Base-by-base conservation (phyloP, 208 protist genomes). In the Trypanosoma melophagium region DNA sequence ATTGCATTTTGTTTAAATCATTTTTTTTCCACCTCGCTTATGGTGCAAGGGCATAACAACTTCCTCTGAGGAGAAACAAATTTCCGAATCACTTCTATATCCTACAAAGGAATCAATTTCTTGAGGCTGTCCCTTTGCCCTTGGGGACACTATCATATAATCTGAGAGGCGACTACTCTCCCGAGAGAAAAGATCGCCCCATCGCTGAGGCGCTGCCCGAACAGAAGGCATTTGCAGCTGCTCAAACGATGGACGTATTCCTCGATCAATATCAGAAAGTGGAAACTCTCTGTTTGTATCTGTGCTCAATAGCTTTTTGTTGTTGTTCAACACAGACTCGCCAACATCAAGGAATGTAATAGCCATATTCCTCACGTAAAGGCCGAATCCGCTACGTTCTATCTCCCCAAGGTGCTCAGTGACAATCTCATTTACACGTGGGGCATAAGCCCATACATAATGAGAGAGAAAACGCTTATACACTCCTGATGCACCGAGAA, bases 371-470 rank as follows among this genome's bases (percentile, higher is more conserved):
- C 69, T 74, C 17, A 73, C 53, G 63, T 88, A 88, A 52, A 79
- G 73, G 51, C 78, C 77, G 22, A 86, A 21, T 14, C 84, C 87
- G 31, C 59, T 83, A 54, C 79, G 76, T 1, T 72, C 61, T 21
- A 94, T 75, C 14, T 49, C 70, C 44, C 81, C 58, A 52, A 94
- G 71, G 57, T 94, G 78, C 45, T 77, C 75, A 38, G 80, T 28
- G 14, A 92, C 52, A 9, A 89, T 52, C 16, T 67, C 58, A 54
- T 94, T 73, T 19, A 94, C 65, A 7, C 70, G 40, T 21, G 86
- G 86, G 0, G 58, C 63, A 57, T 94, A 90, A n/a, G 21, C 53
- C 35, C 87, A 75, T 3, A 89, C 74, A 10, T 82, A 25, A 12
- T 50, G 38, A 19, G 75, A 72, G 44, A 90, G 86, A 21, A 85